Conservation (phyloP, 352 stramenopile species). For the Pythium scleroteichum region DNA sequence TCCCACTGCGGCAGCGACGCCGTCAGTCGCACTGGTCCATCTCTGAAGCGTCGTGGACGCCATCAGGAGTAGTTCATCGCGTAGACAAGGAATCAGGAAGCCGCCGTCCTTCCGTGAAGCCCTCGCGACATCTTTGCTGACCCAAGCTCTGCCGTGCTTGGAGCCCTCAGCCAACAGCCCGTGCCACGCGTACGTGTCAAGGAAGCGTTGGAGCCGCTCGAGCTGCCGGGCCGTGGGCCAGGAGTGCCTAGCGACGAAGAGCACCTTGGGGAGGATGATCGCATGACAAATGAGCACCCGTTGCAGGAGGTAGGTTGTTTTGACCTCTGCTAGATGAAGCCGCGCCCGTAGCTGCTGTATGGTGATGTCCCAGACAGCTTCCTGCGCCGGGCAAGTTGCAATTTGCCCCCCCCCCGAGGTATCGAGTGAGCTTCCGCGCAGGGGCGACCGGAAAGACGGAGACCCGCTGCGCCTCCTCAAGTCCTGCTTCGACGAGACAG, state of each 20-base stretch:
- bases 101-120: too few relatives aligned
- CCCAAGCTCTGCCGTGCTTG: too few relatives aligned
- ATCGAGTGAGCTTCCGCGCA: not conserved
- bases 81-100: not conserved
- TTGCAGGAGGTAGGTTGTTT: slow-evolving; percentile 14
- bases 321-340: slow-evolving; percentile 10
- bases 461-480: not conserved
- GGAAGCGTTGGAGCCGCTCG: not conserved
- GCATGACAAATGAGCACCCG: slow-evolving; percentile 4
- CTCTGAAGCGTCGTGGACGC: not conserved
- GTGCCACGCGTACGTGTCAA: too few relatives aligned
- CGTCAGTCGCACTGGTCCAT: not conserved
- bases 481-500: not conserved
- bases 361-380: not conserved
- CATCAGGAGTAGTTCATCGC: not conserved
- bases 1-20: not conserved
- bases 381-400: not conserved
- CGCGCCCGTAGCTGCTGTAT: slow-evolving; percentile 8
- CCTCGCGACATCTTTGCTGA: too few relatives aligned
- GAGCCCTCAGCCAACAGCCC: not conserved
- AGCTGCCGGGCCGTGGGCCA: not conserved
- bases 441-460: not conserved
- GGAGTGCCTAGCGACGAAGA: slow-evolving; percentile 11
- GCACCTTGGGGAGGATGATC: slow-evolving; percentile 14
- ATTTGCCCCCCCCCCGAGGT: slow-evolving; percentile 4